Percentiles rank a stretch among this genome's conserved stretches.
Conservation (phyloP, 169 alveolate genomes). For the Plasmodium coatneyi region DNA sequence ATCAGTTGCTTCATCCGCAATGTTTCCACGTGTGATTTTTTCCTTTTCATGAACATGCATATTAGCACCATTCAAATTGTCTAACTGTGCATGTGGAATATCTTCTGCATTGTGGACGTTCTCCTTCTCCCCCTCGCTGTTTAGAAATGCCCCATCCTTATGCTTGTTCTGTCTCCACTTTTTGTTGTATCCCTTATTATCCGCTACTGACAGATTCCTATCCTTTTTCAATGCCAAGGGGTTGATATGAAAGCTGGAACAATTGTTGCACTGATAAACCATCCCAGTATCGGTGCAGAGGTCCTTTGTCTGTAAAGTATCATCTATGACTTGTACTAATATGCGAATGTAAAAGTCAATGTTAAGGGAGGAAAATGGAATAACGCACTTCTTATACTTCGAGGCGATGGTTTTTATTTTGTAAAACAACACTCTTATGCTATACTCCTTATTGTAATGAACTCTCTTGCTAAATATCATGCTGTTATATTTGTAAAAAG, state of each 20-base stretch:
- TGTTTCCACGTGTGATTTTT: background rate
- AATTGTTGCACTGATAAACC: slow-evolving; percentile 89
- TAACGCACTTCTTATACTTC: slow-evolving; percentile 89
- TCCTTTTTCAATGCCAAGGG: slow-evolving; percentile 81
- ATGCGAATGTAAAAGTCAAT: slow-evolving; percentile 95
- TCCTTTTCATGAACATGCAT: background rate
- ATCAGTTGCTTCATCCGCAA: slow-evolving; percentile 2
- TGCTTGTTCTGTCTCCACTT: slow-evolving; percentile 8
- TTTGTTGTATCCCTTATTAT: background rate
- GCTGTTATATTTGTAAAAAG: slow-evolving; percentile 95
- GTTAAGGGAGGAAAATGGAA: slow-evolving; percentile 92
- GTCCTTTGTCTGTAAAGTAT: slow-evolving; percentile 90
- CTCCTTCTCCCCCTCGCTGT: background rate
- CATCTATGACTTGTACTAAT: slow-evolving; percentile 88
- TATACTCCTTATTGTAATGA: slow-evolving; percentile 92
- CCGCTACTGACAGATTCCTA: slow-evolving; percentile 18
- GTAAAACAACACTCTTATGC: slow-evolving; percentile 90
- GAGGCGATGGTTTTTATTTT: slow-evolving; percentile 91
- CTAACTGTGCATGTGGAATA: background rate
- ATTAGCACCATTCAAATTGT: background rate
- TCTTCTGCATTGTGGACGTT: background rate
- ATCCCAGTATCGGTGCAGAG: slow-evolving; percentile 87
- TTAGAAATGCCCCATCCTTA: background rate
- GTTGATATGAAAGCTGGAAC: slow-evolving; percentile 83
- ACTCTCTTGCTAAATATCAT: slow-evolving; percentile 87